Evolutionary conservation across 2,329 filamentous ascomycete species (phyloP).

Genomic region (Teratosphaeria pseudoeucalypti): DNA sequence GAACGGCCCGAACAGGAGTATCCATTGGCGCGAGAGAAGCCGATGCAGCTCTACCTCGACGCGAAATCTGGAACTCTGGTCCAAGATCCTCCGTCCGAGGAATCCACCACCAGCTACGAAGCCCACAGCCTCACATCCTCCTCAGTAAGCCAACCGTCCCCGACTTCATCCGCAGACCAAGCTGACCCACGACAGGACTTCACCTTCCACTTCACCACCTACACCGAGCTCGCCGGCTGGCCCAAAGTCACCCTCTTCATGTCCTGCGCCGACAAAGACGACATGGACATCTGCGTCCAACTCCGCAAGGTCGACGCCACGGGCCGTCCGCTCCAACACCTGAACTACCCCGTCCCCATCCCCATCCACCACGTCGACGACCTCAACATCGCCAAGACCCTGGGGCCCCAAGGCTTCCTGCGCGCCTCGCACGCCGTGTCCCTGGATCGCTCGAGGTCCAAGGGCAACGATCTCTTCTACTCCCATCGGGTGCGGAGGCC

Average conservation of each 20-base stretch:
- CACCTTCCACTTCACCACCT: slow-evolving; percentile 29
- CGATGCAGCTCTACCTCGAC: neutral
- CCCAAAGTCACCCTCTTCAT: slow-evolving; percentile 38
- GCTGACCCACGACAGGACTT: slow-evolving; percentile 16
- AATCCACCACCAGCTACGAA: neutral
- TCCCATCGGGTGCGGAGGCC: slow-evolving; percentile 28
- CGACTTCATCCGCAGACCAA: neutral
- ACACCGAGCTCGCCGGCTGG: slow-evolving; percentile 33
- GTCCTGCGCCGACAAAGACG: slow-evolving; percentile 16
- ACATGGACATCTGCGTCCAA: slow-evolving; percentile 9
- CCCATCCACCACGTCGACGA: slow-evolving; percentile 40
- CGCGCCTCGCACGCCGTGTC: slow-evolving; percentile 30
- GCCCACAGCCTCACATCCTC: neutral
- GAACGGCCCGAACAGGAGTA: slow-evolving; percentile 6
- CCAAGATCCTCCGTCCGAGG: neutral
- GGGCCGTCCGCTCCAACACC: slow-evolving; percentile 3
- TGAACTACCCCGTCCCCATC: slow-evolving; percentile 9
- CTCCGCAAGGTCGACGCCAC: slow-evolving; percentile 8
- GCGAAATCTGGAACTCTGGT: neutral
- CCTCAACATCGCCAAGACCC: neutral
- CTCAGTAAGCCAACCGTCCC: neutral
- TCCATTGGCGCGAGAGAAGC: neutral
- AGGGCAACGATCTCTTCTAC: slow-evolving; percentile 14
- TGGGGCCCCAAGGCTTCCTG: slow-evolving; percentile 33
- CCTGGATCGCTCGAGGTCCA: slow-evolving; percentile 23